Evolutionary conservation across 2,329 filamentous ascomycete genomes (phyloP).

Genomic region (Aspergillus ustus): DNA sequence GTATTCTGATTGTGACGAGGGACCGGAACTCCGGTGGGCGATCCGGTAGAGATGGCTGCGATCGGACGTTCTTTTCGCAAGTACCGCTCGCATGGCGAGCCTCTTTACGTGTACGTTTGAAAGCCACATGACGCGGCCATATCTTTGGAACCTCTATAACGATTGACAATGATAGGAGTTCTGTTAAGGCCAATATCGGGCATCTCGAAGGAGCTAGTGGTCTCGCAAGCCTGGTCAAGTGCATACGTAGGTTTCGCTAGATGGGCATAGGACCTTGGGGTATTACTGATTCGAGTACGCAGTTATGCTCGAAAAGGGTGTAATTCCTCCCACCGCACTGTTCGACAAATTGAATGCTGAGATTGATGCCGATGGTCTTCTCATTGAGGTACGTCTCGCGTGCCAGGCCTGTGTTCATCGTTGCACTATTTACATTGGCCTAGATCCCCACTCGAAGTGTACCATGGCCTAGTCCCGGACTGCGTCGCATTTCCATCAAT

Average conservation of each 20-base stretch:
- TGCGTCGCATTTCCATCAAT: slow-evolving; percentile 37
- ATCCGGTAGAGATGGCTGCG: slow-evolving; percentile 22
- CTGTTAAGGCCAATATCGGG: slow-evolving; percentile 23
- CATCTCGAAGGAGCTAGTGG: slow-evolving; percentile 26
- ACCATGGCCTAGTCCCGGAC: slow-evolving; percentile 33
- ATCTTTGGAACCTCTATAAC: no score
- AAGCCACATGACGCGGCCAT: neutral
- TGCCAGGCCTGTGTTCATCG: neutral
- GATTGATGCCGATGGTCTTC: slow-evolving; percentile 12
- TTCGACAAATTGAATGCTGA: slow-evolving; percentile 19
- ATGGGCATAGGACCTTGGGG: neutral
- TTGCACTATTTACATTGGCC: neutral
- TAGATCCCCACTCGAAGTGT: slow-evolving; percentile 18
- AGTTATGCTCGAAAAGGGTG: slow-evolving; percentile 13
- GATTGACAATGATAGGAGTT: neutral
- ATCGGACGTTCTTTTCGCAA: slow-evolving; percentile 9
- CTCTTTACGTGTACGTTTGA: slow-evolving; percentile 16
- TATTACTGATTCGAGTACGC: neutral
- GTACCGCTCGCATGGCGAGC: slow-evolving; percentile 6
- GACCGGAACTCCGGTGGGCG: slow-evolving; percentile 24
- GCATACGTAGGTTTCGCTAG: neutral
- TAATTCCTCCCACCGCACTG: slow-evolving; percentile 11
- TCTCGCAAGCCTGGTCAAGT: slow-evolving; percentile 28
- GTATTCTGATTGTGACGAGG: slow-evolving; percentile 1
- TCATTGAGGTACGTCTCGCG: neutral